Percentiles rank a stretch among this genome's conserved stretches.
These are phyloP conservation scores for Hygrophila difformis DNA, from an alignment of 257 asterid species.

Conservation along the genomic window DNA sequence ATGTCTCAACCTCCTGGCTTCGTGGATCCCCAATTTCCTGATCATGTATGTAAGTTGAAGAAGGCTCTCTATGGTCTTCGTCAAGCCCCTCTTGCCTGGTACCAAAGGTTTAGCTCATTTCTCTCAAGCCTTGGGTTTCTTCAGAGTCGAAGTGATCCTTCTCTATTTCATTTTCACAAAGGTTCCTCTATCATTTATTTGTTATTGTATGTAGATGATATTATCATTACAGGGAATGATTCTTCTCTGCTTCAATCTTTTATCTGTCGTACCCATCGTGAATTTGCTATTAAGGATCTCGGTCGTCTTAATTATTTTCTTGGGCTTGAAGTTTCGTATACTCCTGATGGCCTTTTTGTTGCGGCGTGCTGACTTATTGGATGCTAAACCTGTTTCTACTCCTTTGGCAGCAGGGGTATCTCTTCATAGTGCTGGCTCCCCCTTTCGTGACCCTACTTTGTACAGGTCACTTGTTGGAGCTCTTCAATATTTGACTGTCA, in stretches of 20 bases:
- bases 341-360: not conserved
- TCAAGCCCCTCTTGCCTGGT: no score
- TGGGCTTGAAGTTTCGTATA: no score
- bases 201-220: no score
- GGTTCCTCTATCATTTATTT: no score
- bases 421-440: not conserved
- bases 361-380: not conserved
- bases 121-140: not conserved
- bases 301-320: no score
- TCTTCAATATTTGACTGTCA: slow-evolving; percentile 4
- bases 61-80: no score
- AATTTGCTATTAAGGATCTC: no score
- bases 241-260: not conserved
- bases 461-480: not conserved
- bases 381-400: not conserved
- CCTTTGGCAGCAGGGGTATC: not conserved
- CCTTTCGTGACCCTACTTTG: not conserved
- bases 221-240: not conserved
- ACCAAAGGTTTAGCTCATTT: not conserved
- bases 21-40: not conserved
- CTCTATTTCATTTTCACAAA: no score
- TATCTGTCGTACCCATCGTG: not conserved
- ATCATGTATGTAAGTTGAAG: not conserved
- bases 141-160: not conserved
- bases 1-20: not conserved